These are phyloP conservation scores for Leccinellum luteum DNA, from an alignment of 768 basidiomycete species.

Conservation along the genomic window DNA sequence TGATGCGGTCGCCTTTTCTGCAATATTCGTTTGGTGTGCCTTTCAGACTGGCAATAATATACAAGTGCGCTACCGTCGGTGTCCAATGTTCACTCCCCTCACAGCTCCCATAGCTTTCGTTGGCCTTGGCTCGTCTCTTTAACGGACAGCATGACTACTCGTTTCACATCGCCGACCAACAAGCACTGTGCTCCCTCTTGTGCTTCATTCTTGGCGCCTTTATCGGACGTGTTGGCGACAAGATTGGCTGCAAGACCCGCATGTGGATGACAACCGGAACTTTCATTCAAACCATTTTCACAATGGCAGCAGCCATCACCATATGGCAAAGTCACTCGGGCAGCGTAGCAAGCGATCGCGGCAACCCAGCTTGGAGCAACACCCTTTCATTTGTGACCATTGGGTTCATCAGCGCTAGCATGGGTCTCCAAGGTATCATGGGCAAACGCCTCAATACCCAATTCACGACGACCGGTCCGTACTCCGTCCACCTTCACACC, in stretches of 20 bases:
- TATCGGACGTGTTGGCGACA: constrained; percentile 82
- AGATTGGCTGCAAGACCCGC: constrained; percentile 68
- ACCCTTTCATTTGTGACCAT: constrained; percentile 64
- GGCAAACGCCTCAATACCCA: constrained; percentile 79
- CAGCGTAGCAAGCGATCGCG: constrained; percentile 52
- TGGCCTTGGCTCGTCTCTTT: constrained; percentile 84
- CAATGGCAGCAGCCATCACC: constrained; percentile 66
- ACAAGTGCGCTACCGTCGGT: constrained; percentile 40
- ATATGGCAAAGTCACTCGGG: constrained; percentile 68
- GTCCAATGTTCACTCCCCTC: background rate
- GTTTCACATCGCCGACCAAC: constrained; percentile 81
- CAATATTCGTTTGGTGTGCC: constrained; percentile 81
- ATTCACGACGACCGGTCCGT: constrained; percentile 73
- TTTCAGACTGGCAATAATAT: constrained; percentile 81
- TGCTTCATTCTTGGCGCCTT: constrained; percentile 78
- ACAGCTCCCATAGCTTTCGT: constrained; percentile 50
- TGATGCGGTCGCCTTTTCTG: constrained; percentile 71
- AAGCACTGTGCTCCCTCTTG: constrained; percentile 77
- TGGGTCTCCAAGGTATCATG: constrained; percentile 86
- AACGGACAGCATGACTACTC: constrained; percentile 46
- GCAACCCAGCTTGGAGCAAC: constrained; percentile 69
- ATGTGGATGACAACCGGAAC: constrained; percentile 73
- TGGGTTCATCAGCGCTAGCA: constrained; percentile 69
- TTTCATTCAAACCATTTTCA: constrained; percentile 70
- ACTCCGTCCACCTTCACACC: background rate